Conservation (phyloP, 345 rosid species). For the Orychophragmus violaceus region DNA sequence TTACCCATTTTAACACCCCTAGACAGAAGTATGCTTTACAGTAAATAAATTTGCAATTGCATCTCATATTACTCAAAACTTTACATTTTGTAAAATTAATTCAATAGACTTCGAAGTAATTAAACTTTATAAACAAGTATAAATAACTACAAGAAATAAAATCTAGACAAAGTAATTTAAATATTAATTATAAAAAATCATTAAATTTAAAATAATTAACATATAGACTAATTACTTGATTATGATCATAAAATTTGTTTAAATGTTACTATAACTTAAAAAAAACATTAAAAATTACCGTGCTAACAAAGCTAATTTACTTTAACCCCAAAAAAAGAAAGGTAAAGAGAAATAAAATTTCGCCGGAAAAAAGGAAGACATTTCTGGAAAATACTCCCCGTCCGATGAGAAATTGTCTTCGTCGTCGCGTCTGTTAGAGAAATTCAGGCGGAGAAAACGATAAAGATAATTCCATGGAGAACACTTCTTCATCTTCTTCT, state of each 20-base stretch:
- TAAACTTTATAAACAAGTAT: background rate
- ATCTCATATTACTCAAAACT: background rate
- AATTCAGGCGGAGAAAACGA: conserved; percentile 4
- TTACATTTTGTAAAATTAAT: background rate
- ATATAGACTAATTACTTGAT: background rate
- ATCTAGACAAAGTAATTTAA: background rate
- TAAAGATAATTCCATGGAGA: conserved; percentile 27
- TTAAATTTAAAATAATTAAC: background rate
- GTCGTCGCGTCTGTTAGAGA: too few relatives aligned
- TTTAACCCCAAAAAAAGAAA: too few relatives aligned
- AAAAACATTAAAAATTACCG: too few relatives aligned
- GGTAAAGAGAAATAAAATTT: too few relatives aligned
- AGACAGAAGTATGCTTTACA: background rate
- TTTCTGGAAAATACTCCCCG: too few relatives aligned
- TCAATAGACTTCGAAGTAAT: background rate
- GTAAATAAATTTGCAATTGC: background rate
- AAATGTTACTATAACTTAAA: too few relatives aligned
- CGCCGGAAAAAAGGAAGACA: too few relatives aligned
- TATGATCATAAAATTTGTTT: too few relatives aligned
- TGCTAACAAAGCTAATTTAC: too few relatives aligned
- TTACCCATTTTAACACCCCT: too few relatives aligned
- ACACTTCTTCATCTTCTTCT: conserved; percentile 37
- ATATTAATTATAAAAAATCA: background rate
- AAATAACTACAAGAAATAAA: background rate
- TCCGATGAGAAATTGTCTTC: background rate